Evolutionary conservation across 331 rosid genomes (phyloP).

Genomic region (Phaseolus coccineus): DNA sequence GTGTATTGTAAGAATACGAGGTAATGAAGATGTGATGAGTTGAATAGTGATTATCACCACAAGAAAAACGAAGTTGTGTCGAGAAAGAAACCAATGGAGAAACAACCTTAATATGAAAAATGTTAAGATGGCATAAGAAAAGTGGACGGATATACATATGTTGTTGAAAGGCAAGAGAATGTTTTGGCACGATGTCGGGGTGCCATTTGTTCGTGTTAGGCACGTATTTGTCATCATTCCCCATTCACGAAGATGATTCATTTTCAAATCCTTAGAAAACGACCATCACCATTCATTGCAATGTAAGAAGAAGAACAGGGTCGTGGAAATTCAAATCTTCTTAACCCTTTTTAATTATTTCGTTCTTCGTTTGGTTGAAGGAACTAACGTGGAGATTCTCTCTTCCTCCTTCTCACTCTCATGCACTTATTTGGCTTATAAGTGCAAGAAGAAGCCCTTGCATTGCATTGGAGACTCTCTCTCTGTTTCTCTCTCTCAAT

Average conservation of each 20-base stretch:
- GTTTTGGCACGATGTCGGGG: slow-evolving; percentile 6
- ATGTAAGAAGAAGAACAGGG: neutral
- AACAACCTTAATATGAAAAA: neutral
- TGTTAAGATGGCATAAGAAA: neutral
- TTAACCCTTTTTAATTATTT: neutral
- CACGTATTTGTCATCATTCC: slow-evolving; percentile 42
- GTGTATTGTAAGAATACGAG: neutral
- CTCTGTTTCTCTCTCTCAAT: slow-evolving; percentile 3
- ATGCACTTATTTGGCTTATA: slow-evolving; percentile 23
- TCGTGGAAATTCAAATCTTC: slow-evolving; percentile 40
- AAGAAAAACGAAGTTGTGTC: neutral
- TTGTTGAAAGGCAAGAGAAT: slow-evolving; percentile 20
- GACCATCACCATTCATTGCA: slow-evolving; percentile 27
- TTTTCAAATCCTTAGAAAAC: slow-evolving; percentile 36
- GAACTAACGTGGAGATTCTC: slow-evolving; percentile 46
- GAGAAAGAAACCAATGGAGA: neutral
- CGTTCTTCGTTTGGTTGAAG: slow-evolving; percentile 2
- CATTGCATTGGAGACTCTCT: slow-evolving; percentile 18
- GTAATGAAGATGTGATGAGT: neutral
- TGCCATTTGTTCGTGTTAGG: slow-evolving; percentile 35
- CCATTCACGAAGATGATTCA: slow-evolving; percentile 43
- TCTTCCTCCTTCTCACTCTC: slow-evolving; percentile 27
- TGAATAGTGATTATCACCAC: neutral
- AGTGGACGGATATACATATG: slow-evolving; percentile 1
- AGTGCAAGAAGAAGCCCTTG: slow-evolving; percentile 28